phyloP scores from a whole-genome alignment of 108 stramenopile genomes.

The Epithemia pelagica region DNA sequence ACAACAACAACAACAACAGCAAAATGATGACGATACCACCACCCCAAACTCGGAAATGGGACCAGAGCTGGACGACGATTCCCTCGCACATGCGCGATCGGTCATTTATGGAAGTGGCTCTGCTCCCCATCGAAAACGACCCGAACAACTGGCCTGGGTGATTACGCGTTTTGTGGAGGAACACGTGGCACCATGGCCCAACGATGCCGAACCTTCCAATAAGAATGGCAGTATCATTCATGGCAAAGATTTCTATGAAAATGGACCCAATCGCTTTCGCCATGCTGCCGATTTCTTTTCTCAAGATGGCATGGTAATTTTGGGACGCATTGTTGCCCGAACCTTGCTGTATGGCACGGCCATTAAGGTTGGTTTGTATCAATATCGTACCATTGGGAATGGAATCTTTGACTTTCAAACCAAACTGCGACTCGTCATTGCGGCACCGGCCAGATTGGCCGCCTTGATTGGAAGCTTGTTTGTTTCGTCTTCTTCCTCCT shows the following conservation, averaged over 20 bases:
- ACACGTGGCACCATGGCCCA: conserved; percentile 21
- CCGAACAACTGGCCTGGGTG: conserved; percentile 54
- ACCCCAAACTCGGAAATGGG: not conserved
- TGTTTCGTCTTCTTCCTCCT: not conserved
- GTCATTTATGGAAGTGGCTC: conserved; percentile 46
- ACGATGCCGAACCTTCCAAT: not conserved
- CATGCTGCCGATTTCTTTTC: conserved; percentile 1
- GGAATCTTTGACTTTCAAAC: conserved; percentile 17
- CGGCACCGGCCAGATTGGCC: not conserved
- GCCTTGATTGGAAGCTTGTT: not conserved
- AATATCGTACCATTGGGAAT: conserved; percentile 25
- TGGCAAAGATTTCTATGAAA: not conserved
- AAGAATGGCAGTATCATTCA: conserved; percentile 4
- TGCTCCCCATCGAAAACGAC: conserved; percentile 47
- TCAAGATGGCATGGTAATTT: conserved; percentile 9
- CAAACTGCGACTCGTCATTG: not conserved
- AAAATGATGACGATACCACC: not conserved
- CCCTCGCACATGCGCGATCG: conserved; percentile 3
- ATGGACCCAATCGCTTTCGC: not conserved
- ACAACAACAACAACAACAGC: conserved; percentile 1
- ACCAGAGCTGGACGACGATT: not conserved
- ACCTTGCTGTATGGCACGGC: conserved; percentile 28
- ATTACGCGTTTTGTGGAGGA: conserved; percentile 58
- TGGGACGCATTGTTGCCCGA: conserved; percentile 30
- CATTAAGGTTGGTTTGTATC: conserved; percentile 25